Conservation (phyloP, 805 yeast genomes). For the Millerago galiae region DNA sequence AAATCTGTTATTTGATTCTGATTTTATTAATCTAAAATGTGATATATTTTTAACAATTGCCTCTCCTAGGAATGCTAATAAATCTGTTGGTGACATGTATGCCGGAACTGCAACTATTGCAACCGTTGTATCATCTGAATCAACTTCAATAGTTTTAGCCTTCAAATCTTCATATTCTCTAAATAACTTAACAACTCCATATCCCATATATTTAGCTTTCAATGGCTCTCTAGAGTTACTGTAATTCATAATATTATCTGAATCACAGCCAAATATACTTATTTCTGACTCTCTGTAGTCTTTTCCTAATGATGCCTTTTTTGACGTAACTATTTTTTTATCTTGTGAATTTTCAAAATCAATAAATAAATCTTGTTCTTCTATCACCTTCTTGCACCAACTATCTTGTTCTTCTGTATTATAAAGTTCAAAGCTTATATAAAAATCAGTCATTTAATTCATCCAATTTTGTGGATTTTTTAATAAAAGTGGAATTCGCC, state of each 20-base stretch:
- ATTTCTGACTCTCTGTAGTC: slow-evolving; percentile 27
- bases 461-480: neutral
- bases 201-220: slow-evolving; percentile 56
- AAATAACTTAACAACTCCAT: slow-evolving; percentile 67
- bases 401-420: neutral
- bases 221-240: slow-evolving; percentile 8
- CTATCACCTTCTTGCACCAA: slow-evolving; percentile 2
- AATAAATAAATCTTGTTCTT: slow-evolving; percentile 1
- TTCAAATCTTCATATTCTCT: slow-evolving; percentile 37
- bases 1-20: slow-evolving; percentile 57
- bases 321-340: neutral
- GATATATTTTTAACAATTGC: slow-evolving; percentile 46
- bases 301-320: neutral
- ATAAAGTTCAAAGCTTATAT: slow-evolving; percentile 13
- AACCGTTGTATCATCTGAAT: slow-evolving; percentile 60
- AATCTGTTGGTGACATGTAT: slow-evolving; percentile 78
- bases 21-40: slow-evolving; percentile 66
- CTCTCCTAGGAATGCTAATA: slow-evolving; percentile 75
- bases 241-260: neutral
- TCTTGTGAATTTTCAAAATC: neutral
- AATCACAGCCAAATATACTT: slow-evolving; percentile 26
- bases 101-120: slow-evolving; percentile 83
- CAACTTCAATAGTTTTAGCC: slow-evolving; percentile 21
- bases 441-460: neutral
- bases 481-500: neutral